phyloP scores from a whole-genome alignment of 2,329 filamentous ascomycete genomes.

The Podosphaera leucotricha region DNA sequence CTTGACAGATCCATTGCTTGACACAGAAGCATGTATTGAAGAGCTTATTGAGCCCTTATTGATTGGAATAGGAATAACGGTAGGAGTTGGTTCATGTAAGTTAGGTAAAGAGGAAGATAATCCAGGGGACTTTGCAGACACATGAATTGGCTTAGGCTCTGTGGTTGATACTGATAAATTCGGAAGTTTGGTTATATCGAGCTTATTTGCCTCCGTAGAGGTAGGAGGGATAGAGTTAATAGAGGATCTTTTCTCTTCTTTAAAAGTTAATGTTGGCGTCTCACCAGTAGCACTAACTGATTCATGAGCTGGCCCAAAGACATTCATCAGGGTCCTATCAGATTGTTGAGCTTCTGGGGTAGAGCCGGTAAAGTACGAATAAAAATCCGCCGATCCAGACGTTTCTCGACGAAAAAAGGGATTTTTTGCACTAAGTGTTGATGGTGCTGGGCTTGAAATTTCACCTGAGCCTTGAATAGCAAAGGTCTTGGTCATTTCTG shows the following conservation, averaged over 20 bases:
- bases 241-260: constrained; percentile 9
- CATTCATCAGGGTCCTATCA: constrained; percentile 59
- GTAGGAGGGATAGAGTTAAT: constrained; percentile 5
- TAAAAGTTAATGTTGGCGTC: constrained; percentile 35
- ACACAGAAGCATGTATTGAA: constrained; percentile 55
- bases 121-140: not conserved
- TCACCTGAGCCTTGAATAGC: constrained; percentile 19
- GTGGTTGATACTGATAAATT: not conserved
- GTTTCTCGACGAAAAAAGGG: constrained; percentile 68
- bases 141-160: not conserved
- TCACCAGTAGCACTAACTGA: constrained; percentile 21
- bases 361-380: constrained; percentile 22
- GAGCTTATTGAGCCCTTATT: constrained; percentile 47
- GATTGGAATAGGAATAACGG: constrained; percentile 44
- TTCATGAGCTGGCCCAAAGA: constrained; percentile 51
- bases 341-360: constrained; percentile 19
- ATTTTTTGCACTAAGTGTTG: constrained; percentile 58
- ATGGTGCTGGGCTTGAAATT: constrained; percentile 46
- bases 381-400: constrained; percentile 28
- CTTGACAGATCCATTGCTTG: constrained; percentile 40
- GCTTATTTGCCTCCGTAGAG: not conserved
- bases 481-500: constrained; percentile 27
- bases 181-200: not conserved
- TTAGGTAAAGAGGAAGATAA: constrained; percentile 41
- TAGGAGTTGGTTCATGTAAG: constrained; percentile 55